Conservation (phyloP, 2,329 filamentous ascomycete genomes). For the Fusarium sp. region DNA sequence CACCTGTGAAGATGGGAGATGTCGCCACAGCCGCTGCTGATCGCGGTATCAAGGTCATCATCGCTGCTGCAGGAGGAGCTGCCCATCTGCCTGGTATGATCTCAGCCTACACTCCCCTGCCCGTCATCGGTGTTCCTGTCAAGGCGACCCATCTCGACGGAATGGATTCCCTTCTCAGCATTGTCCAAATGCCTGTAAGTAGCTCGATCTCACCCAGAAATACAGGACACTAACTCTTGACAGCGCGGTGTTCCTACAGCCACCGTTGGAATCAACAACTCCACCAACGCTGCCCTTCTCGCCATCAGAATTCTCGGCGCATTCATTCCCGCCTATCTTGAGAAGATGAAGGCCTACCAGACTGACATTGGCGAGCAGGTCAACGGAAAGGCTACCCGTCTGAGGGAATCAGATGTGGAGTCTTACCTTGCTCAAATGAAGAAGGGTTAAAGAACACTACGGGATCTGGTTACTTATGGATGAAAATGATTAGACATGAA, state of each 20-base stretch:
- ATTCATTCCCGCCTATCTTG: slow-evolving; percentile 70
- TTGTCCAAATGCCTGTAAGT: slow-evolving; percentile 78
- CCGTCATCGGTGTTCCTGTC: slow-evolving; percentile 83
- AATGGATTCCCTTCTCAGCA: slow-evolving; percentile 77
- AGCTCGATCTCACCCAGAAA: rapidly evolving
- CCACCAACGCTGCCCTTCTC: slow-evolving; percentile 80
- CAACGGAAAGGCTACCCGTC: slow-evolving; percentile 69
- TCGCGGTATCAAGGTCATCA: slow-evolving; percentile 78
- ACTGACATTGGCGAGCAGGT: slow-evolving; percentile 62
- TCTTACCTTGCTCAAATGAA: slow-evolving; percentile 29
- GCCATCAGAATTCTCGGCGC: slow-evolving; percentile 76
- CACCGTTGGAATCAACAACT: slow-evolving; percentile 85
- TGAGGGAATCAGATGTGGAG: slow-evolving; percentile 58
- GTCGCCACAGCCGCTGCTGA: slow-evolving; percentile 73
- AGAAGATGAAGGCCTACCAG: slow-evolving; percentile 65
- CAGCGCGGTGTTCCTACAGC: slow-evolving; percentile 75
- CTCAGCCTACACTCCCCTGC: slow-evolving; percentile 76
- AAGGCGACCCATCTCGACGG: slow-evolving; percentile 81
- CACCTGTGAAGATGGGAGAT: slow-evolving; percentile 76
- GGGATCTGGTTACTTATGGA: neutral
- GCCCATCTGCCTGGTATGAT: slow-evolving; percentile 83
- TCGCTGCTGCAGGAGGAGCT: slow-evolving; percentile 81
- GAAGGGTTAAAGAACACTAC: neutral
- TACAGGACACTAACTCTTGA: neutral
- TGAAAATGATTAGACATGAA: neutral